Percentiles rank a stretch among this genome's conserved stretches.
These are phyloP conservation scores for Cryptococcus jaspeensis DNA, from an alignment of 1,284 basidiomycete species.

Conservation along the genomic window DNA sequence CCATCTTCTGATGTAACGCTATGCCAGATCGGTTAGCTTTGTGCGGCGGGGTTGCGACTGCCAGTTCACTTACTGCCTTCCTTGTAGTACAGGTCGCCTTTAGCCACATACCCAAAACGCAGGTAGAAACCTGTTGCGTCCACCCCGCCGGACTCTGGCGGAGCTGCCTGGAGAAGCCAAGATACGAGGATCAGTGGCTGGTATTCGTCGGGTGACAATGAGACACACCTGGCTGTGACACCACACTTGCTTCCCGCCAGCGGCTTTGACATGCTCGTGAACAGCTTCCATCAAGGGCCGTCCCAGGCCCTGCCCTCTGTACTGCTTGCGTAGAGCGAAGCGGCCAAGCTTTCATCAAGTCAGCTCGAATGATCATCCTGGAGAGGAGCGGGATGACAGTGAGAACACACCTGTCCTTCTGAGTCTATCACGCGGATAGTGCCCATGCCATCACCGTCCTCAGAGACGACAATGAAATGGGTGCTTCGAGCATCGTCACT, in stretches of 20 bases:
- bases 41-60: background rate
- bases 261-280: constrained; percentile 13
- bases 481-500: constrained; percentile 21
- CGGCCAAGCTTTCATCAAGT: constrained; percentile 18
- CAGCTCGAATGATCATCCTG: background rate
- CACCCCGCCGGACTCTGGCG: constrained; percentile 5
- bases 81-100: constrained; percentile 18
- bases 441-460: constrained; percentile 7
- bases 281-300: constrained; percentile 14
- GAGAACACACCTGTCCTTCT: constrained; percentile 15
- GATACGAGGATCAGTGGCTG: background rate
- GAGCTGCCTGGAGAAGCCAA: constrained; percentile 3
- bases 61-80: constrained; percentile 18
- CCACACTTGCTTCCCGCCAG: constrained; percentile 18
- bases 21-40: background rate
- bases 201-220: background rate
- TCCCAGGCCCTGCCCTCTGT: constrained; percentile 18
- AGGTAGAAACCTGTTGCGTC: constrained; percentile 21
- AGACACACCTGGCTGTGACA: constrained; percentile 19
- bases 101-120: constrained; percentile 14
- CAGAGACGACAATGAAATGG: constrained; percentile 16
- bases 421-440: constrained; percentile 15
- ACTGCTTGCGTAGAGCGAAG: constrained; percentile 17
- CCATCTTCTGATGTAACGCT: constrained; percentile 19
- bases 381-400: background rate